Conservation (phyloP, 495 filamentous ascomycete genomes). For the Trichoderma virens region DNA sequence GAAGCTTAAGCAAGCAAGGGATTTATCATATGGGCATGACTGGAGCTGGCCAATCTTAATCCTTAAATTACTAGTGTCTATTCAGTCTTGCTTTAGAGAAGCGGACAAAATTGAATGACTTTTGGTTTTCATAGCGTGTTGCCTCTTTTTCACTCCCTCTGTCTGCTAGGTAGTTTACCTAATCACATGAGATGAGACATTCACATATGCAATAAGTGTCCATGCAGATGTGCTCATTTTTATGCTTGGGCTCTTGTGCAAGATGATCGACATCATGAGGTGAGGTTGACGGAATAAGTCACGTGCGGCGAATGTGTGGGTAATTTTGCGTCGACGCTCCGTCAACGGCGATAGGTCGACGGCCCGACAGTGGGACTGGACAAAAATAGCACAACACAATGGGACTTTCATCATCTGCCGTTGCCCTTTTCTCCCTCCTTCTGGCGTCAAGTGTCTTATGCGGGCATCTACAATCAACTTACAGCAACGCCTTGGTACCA, state of each 20-base stretch:
- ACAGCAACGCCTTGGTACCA: no score
- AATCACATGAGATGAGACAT: no score
- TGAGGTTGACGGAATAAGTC: background rate
- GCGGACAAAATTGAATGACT: background rate
- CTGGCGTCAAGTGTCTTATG: no score
- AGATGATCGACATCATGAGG: background rate
- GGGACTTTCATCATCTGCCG: background rate
- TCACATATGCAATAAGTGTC: no score
- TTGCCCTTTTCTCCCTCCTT: background rate
- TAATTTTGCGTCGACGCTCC: background rate
- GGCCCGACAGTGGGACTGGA: background rate
- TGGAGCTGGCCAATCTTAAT: background rate
- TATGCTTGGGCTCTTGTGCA: background rate
- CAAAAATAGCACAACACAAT: constrained; percentile 1
- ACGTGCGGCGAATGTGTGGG: background rate
- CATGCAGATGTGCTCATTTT: background rate
- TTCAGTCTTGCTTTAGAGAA: background rate
- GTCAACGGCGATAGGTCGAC: background rate
- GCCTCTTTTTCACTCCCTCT: no score
- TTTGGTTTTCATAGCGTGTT: background rate
- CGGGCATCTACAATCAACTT: no score
- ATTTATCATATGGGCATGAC: background rate
- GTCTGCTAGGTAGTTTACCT: no score
- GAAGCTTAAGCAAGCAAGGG: background rate
- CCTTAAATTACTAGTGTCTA: background rate